Percentiles rank a stretch among this genome's conserved stretches.
Conservation (phyloP, 441 rosid species). For the Populus hybrid region DNA sequence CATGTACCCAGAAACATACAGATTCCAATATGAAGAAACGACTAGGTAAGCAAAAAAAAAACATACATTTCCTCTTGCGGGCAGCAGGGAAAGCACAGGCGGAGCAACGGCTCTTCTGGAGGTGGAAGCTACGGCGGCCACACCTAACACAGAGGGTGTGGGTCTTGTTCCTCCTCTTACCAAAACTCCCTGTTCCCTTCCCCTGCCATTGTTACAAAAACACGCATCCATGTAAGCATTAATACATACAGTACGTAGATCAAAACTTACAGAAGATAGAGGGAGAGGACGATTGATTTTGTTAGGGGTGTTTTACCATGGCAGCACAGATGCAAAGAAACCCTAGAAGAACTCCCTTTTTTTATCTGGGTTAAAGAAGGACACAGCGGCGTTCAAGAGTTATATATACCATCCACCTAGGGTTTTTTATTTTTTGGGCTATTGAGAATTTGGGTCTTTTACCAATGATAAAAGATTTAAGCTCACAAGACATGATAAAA, state of each 20-base stretch:
- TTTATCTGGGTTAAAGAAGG: background rate
- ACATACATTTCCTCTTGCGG: conserved; percentile 79
- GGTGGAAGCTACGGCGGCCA: conserved; percentile 93
- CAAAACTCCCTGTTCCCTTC: conserved; percentile 95
- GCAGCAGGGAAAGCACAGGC: conserved; percentile 91
- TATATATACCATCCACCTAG: background rate
- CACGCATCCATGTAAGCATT: background rate
- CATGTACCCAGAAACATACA: background rate
- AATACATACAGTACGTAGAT: background rate
- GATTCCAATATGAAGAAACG: background rate
- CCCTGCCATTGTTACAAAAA: conserved; percentile 42
- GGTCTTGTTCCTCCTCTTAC: conserved; percentile 95
- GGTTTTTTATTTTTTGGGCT: background rate
- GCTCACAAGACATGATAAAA: too few relatives aligned
- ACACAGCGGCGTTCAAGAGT: background rate
- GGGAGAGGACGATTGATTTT: background rate
- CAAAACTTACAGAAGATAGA: too few relatives aligned
- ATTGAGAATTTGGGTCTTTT: background rate
- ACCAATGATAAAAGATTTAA: too few relatives aligned
- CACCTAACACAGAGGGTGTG: conserved; percentile 93
- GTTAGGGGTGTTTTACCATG: conserved; percentile 28
- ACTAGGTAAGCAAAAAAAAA: background rate
- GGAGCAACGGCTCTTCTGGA: conserved; percentile 89
- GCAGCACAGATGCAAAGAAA: conserved; percentile 15
- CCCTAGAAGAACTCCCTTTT: conserved; percentile 8